Base-by-base conservation (phyloP, 345 rosid species). In the Triadica sebifera region DNA sequence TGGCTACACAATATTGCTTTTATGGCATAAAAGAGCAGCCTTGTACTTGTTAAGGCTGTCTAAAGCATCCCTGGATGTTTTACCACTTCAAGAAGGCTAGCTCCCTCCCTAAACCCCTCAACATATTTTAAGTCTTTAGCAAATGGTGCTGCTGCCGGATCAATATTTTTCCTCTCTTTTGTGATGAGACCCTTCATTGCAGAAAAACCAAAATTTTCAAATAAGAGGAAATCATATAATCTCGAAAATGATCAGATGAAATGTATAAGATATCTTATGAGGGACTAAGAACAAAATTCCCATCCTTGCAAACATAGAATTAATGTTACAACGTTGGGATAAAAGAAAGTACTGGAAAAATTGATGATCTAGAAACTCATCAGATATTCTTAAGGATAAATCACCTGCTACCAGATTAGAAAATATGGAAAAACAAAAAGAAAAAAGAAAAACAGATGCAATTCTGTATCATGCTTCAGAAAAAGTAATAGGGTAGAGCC, bases 21-120 rank as follows among this genome's bases (percentile, higher is more conserved):
- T 46, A 64, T 37, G 60, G 46, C 67, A 64, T 60, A 65, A 38
- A 52, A 71, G 41, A 71, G 45, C 75, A 56, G 70, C 43, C 69
- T 68, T 69, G 41, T 47, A 43, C 64, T 50, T 60, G 56, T 15
- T 29, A 77, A 70, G 13, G 47, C 69, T 67, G 76, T 63, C 69
- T 53, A 73, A 12, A 70, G 69, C 52, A 25, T 69, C 67, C 60
- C 25, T 49, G 80, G 71, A 60, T 64, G 67, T 74, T 81, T 85
- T 89, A 95, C 99, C 94, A 95, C 98, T 87, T 95, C 99, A 45
- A 85, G 73, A 9, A 91, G 81, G 83, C 83, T 80, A 83, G 96
- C 93, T 63, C 98, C 99, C 83, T 95, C 99, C 55, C 84, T 83
- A 72, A 91, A 90, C 58, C 89, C 93, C 55, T 77, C 76, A n/a